These are phyloP conservation scores for Corylus heterophylla DNA, from an alignment of 306 rosid genomes.

Conservation along the genomic window DNA sequence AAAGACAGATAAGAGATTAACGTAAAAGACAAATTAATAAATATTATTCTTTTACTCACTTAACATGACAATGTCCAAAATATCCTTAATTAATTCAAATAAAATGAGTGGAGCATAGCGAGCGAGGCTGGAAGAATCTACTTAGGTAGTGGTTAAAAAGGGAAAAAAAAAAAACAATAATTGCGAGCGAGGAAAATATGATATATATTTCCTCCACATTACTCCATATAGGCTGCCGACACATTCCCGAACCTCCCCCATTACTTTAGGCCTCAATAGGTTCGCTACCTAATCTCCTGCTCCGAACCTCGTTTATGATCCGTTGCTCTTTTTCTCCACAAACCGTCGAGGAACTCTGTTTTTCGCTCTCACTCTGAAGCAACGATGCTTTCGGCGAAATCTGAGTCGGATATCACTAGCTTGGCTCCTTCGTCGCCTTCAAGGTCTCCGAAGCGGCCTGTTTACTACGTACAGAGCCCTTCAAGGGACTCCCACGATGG, in stretches of 20 bases:
- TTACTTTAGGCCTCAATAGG: conserved; percentile 8
- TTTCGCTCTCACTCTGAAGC: conserved; percentile 1
- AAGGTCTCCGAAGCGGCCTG: conserved; percentile 80
- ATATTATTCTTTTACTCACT: not conserved
- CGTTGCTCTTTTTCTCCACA: conserved; percentile 15
- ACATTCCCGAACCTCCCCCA: conserved; percentile 29
- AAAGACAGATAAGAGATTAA: not conserved
- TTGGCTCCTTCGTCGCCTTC: conserved; percentile 92
- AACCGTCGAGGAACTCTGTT: conserved; percentile 16
- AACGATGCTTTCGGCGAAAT: conserved; percentile 65
- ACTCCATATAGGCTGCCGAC: conserved; percentile 54
- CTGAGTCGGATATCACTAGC: conserved; percentile 89
- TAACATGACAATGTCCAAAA: not conserved
- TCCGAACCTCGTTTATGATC: conserved; percentile 30
- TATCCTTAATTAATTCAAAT: not conserved
- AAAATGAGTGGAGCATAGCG: not conserved
- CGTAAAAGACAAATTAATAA: not conserved
- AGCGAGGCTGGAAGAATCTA: not conserved
- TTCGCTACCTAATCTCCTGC: not conserved
- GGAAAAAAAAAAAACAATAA: not conserved
- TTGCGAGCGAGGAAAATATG: not conserved
- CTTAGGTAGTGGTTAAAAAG: not conserved
- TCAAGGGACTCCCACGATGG: conserved; percentile 94
- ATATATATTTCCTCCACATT: not conserved
- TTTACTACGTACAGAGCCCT: conserved; percentile 91